Evolutionary conservation across 2,329 filamentous ascomycete species (phyloP).

Genomic region (Pestalotiopsis sp.): DNA sequence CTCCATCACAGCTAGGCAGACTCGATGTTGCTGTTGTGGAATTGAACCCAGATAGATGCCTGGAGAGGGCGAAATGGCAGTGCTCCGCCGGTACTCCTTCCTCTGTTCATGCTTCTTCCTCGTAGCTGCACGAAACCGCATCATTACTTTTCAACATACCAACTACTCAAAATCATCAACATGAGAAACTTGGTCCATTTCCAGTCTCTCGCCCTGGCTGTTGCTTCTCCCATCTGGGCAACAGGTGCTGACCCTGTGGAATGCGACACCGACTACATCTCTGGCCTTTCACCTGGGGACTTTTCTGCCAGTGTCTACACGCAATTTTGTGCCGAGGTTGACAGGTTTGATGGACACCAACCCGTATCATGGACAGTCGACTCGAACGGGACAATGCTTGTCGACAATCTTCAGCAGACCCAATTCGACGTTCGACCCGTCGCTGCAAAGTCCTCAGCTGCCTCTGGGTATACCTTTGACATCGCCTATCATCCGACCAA

Average conservation of each 20-base stretch:
- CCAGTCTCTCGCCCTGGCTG: background rate
- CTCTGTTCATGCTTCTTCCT: background rate
- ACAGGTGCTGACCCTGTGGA: background rate
- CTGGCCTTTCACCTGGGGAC: background rate
- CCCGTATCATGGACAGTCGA: constrained; percentile 5
- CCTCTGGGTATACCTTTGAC: background rate
- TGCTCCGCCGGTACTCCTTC: too few relatives aligned
- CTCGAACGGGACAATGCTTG: background rate
- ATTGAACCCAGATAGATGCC: too few relatives aligned
- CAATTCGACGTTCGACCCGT: background rate
- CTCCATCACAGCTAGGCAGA: background rate
- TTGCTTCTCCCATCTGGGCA: background rate
- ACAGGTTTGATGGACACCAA: background rate
- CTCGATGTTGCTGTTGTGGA: background rate
- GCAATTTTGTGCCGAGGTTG: background rate
- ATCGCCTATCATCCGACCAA: background rate
- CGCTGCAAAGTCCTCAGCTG: background rate
- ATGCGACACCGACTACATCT: constrained; percentile 3
- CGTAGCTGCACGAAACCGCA: background rate
- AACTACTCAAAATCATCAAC: background rate
- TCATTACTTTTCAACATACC: background rate
- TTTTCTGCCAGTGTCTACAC: constrained; percentile 1
- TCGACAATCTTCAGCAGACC: background rate
- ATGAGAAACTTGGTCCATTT: background rate
- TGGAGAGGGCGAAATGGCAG: too few relatives aligned